phyloP scores from a whole-genome alignment of 2,329 filamentous ascomycete genomes.

The Colletotrichum sp. region DNA sequence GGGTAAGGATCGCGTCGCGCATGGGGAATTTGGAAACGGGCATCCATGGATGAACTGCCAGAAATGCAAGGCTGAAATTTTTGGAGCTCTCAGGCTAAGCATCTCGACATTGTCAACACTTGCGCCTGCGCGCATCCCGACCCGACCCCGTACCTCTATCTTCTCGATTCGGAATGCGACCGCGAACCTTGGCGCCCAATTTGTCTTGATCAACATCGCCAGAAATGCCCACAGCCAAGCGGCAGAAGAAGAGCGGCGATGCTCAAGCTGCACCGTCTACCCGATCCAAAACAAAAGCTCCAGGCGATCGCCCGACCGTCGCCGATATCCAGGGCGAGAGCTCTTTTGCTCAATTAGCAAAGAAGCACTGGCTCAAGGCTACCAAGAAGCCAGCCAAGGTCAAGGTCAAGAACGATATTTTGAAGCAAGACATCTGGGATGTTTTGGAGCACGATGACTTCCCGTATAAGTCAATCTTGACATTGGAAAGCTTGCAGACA shows the following conservation, averaged over 20 bases:
- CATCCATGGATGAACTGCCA: background rate
- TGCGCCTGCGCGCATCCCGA: slow-evolving; percentile 25
- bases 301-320: slow-evolving; percentile 63
- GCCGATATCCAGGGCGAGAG: slow-evolving; percentile 75
- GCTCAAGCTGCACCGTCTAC: slow-evolving; percentile 35
- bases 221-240: slow-evolving; percentile 64
- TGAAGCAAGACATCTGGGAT: slow-evolving; percentile 92
- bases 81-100: background rate
- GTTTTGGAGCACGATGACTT: slow-evolving; percentile 83
- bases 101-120: slow-evolving; percentile 6
- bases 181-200: background rate
- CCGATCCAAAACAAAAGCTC: slow-evolving; percentile 43
- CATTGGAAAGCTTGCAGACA: slow-evolving; percentile 88
- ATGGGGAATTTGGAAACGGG: background rate
- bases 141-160: background rate
- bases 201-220: slow-evolving; percentile 5
- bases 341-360: slow-evolving; percentile 77
- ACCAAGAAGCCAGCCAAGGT: slow-evolving; percentile 62
- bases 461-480: slow-evolving; percentile 75
- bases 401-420: slow-evolving; percentile 81
- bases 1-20: background rate
- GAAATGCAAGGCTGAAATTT: slow-evolving; percentile 41
- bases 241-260: slow-evolving; percentile 58
- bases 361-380: slow-evolving; percentile 81
- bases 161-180: background rate